Evolutionary conservation across 2,329 filamentous ascomycete species (phyloP).

Genomic region (Exophiala bonariae): DNA sequence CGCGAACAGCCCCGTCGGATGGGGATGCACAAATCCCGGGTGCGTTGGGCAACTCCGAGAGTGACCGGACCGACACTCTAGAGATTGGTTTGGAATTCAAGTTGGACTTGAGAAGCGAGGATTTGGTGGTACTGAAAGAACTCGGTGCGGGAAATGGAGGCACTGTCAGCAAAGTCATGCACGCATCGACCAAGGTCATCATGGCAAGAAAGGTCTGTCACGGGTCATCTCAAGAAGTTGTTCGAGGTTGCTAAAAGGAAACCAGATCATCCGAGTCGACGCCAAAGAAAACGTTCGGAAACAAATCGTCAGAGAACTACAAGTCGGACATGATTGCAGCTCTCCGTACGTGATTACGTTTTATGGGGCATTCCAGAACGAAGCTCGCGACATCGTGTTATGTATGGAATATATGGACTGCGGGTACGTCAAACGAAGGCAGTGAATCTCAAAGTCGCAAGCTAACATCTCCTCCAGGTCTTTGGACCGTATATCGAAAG

Average conservation of each 20-base stretch:
- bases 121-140: constrained; percentile 90
- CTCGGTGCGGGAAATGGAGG: constrained; percentile 94
- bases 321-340: constrained; percentile 98
- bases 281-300: constrained; percentile 96
- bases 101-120: constrained; percentile 85
- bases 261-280: constrained; percentile 92
- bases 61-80: constrained; percentile 67
- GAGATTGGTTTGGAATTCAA: constrained; percentile 99
- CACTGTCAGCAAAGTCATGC: constrained; percentile 96
- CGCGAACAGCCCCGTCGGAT: constrained; percentile 70
- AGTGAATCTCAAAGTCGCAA: constrained; percentile 15
- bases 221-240: constrained; percentile 8
- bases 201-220: constrained; percentile 92
- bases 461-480: constrained; percentile 58
- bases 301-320: constrained; percentile 92
- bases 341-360: constrained; percentile 97
- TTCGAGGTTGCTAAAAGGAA: constrained; percentile 24
- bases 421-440: constrained; percentile 65
- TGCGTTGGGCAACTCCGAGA: constrained; percentile 57
- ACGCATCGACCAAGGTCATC: constrained; percentile 88
- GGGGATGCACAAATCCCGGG: constrained; percentile 65
- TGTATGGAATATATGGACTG: constrained; percentile 99
- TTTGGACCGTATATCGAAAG: constrained; percentile 88
- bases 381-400: constrained; percentile 97
- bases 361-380: constrained; percentile 95